Conservation (phyloP, 257 asterid genomes). For the Nicotiana benthamiana region DNA sequence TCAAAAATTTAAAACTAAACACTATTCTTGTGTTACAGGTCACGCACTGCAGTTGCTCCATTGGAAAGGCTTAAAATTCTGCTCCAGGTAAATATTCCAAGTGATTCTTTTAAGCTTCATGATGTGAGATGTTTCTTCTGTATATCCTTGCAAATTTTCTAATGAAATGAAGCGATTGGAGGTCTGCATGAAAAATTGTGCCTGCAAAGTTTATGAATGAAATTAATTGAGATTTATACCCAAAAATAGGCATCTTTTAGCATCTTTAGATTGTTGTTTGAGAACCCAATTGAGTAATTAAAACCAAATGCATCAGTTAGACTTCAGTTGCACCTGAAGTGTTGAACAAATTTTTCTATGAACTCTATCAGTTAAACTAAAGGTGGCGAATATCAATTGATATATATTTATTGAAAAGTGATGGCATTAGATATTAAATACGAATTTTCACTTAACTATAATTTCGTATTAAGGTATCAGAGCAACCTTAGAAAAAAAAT, state of each 20-base stretch:
- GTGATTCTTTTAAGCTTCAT: background rate
- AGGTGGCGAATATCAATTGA: background rate
- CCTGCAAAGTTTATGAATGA: background rate
- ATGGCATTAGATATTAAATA: background rate
- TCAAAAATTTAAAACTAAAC: background rate
- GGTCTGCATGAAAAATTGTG: background rate
- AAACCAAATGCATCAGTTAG: background rate
- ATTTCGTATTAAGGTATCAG: background rate
- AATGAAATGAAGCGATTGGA: background rate
- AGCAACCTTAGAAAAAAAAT: background rate
- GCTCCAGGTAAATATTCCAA: constrained; percentile 56
- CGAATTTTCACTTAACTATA: background rate
- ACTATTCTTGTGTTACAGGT: constrained; percentile 39
- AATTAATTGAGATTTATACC: background rate
- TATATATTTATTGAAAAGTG: background rate
- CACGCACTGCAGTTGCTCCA: constrained; percentile 99
- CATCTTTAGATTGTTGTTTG: background rate
- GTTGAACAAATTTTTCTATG: background rate
- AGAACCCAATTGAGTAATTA: constrained; percentile 5
- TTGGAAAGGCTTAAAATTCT: constrained; percentile 88
- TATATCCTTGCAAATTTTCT: background rate
- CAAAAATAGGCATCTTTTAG: background rate
- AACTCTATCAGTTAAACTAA: background rate
- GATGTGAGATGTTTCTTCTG: background rate
- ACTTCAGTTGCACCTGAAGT: background rate